Evolutionary conservation across 2,329 filamentous ascomycete species (phyloP).

Genomic region (Colletotrichum sp.): DNA sequence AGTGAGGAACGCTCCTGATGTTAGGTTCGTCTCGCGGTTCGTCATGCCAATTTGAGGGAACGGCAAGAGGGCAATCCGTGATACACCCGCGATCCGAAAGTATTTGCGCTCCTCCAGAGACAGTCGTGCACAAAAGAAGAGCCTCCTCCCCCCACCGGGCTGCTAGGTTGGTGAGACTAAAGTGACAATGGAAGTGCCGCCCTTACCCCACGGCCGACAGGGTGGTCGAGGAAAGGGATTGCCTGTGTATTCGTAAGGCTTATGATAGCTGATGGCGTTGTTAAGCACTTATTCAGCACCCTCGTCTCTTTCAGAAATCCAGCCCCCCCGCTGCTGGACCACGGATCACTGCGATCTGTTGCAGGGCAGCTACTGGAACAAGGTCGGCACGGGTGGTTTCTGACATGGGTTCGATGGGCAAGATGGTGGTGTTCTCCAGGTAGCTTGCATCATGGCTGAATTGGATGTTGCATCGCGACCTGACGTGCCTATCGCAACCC

Average conservation of each 20-base stretch:
- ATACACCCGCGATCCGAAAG: neutral
- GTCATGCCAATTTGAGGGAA: neutral
- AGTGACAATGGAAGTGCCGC: neutral
- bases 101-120: neutral
- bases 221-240: neutral
- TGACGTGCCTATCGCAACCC: neutral
- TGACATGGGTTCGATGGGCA: neutral
- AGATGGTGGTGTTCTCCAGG: neutral
- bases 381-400: neutral
- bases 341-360: neutral
- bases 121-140: neutral
- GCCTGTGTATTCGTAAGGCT: constrained; percentile 12
- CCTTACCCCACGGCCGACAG: neutral
- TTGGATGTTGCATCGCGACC: neutral
- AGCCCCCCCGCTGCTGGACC: neutral
- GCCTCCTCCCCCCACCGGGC: neutral
- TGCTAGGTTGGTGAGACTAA: neutral
- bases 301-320: neutral
- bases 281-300: constrained; percentile 19
- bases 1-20: neutral
- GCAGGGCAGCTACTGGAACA: neutral
- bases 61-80: neutral
- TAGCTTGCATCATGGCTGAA: neutral
- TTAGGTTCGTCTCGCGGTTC: neutral
- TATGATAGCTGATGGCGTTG: neutral